These are phyloP conservation scores for Colletotrichum tabaci DNA, from an alignment of 2,329 filamentous ascomycete species.

Conservation along the genomic window DNA sequence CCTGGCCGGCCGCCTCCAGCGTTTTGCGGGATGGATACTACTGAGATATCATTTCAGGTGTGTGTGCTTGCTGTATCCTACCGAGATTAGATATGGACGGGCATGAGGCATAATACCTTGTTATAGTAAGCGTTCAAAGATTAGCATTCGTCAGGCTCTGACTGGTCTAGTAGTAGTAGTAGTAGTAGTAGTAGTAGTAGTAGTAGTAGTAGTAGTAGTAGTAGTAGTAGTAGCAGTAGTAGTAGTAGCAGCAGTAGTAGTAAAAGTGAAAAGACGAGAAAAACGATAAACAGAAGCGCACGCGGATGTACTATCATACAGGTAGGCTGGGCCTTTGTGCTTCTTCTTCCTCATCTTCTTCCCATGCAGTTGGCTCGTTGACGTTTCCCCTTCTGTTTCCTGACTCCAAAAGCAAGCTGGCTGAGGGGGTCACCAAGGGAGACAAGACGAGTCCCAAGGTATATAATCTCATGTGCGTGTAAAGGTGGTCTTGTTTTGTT, in stretches of 20 bases:
- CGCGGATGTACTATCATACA: slow-evolving; percentile 24
- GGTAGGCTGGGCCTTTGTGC: neutral
- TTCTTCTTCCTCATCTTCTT: neutral
- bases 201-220: neutral
- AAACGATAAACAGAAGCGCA: slow-evolving; percentile 1
- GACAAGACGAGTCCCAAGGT: neutral
- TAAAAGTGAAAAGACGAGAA: neutral
- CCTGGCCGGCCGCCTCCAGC: neutral
- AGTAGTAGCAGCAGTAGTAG: neutral
- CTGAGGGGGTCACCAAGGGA: neutral
- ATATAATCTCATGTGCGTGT: slow-evolving; percentile 11
- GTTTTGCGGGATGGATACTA: neutral
- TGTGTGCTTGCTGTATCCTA: no score
- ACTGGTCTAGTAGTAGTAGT: slow-evolving; percentile 1
- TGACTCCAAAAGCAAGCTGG: neutral
- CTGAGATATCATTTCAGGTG: no score
- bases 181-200: slow-evolving; percentile 11
- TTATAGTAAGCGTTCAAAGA: slow-evolving; percentile 8
- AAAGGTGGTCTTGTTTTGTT: slow-evolving; percentile 25
- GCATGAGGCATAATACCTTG: no score
- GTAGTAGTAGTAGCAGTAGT: neutral
- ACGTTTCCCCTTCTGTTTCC: neutral
- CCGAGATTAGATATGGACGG: neutral
- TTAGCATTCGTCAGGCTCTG: slow-evolving; percentile 23
- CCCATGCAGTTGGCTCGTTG: neutral